A percentile compares a stretch with the other conserved stretches of the same genome.
Evolutionary conservation across 1,284 basidiomycete species (phyloP).

Genomic region (Termitomyces sp.): DNA sequence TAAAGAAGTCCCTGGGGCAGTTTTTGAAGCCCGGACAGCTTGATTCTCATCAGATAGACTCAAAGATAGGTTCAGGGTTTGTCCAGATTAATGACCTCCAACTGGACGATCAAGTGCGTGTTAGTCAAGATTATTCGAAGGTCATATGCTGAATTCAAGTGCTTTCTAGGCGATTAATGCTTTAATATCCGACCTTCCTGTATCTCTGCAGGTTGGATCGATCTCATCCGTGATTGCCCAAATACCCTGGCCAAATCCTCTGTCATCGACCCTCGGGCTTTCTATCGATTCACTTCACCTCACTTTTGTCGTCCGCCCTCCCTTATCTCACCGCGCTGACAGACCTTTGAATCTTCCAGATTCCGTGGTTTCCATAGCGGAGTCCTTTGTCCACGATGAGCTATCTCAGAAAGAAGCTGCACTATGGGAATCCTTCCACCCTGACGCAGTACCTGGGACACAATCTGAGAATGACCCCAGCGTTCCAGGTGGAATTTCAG

Average conservation of each 20-base stretch:
- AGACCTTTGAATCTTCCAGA: slow-evolving; percentile 52
- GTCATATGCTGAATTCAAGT: background rate
- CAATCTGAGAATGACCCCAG: slow-evolving; percentile 30
- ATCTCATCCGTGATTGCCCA: slow-evolving; percentile 71
- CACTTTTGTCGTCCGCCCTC: slow-evolving; percentile 45
- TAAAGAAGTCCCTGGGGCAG: slow-evolving; percentile 81
- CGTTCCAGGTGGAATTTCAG: slow-evolving; percentile 64
- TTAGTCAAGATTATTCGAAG: background rate
- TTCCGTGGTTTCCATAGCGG: slow-evolving; percentile 77
- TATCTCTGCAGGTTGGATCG: slow-evolving; percentile 67
- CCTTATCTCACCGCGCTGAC: slow-evolving; percentile 12
- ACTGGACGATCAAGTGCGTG: slow-evolving; percentile 69
- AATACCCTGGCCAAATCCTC: slow-evolving; percentile 72
- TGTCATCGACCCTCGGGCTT: slow-evolving; percentile 66
- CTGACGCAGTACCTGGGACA: slow-evolving; percentile 29
- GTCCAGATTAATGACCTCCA: slow-evolving; percentile 84
- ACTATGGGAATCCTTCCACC: slow-evolving; percentile 66
- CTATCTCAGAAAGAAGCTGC: slow-evolving; percentile 68
- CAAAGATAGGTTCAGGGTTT: slow-evolving; percentile 85
- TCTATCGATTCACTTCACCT: slow-evolving; percentile 61
- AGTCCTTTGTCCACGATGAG: slow-evolving; percentile 82
- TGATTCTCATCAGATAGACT: slow-evolving; percentile 83
- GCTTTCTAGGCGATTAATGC: slow-evolving; percentile 64
- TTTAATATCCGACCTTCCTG: slow-evolving; percentile 63
- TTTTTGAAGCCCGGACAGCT: slow-evolving; percentile 86